Percentiles rank a stretch among this genome's conserved stretches.
phyloP scores from a whole-genome alignment of 1,284 basidiomycete genomes.

The Fereydounia khargensis region DNA sequence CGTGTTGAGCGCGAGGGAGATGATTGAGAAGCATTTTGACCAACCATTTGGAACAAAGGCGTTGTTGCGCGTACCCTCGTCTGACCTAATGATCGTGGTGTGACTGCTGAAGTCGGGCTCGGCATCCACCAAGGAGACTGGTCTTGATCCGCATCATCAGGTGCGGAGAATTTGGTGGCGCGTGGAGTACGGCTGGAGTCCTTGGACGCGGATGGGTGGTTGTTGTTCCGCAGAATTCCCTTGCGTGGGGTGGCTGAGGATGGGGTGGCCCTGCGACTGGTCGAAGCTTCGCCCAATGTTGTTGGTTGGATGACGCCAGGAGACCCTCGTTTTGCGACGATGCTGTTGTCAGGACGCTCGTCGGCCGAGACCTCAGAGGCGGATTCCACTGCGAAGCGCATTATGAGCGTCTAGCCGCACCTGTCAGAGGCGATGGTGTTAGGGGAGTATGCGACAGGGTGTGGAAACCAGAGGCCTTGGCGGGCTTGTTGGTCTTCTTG shows the following conservation, averaged over 20 bases:
- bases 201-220: conserved; percentile 4
- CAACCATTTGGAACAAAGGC: conserved; percentile 23
- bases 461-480: no score
- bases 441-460: no score
- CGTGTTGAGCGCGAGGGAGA: conserved; percentile 5
- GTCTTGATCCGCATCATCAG: neutral
- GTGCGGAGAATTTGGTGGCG: no score
- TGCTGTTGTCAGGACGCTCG: conserved; percentile 10
- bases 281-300: no score
- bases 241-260: conserved; percentile 11
- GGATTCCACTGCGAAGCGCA: conserved; percentile 25
- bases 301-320: no score
- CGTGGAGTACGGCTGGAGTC: no score
- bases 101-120: no score
- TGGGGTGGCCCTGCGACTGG: conserved; percentile 1
- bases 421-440: no score
- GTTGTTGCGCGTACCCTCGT: conserved; percentile 10
- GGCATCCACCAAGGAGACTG: no score
- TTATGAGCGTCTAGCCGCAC: no score
- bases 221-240: conserved; percentile 22
- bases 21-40: conserved; percentile 9
- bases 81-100: no score
- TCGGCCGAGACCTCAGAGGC: conserved; percentile 19
- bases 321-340: conserved; percentile 14
- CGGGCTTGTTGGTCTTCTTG: no score